Evolutionary conservation across 306 rosid genomes (phyloP).

Genomic region (Lablab purpureus): DNA sequence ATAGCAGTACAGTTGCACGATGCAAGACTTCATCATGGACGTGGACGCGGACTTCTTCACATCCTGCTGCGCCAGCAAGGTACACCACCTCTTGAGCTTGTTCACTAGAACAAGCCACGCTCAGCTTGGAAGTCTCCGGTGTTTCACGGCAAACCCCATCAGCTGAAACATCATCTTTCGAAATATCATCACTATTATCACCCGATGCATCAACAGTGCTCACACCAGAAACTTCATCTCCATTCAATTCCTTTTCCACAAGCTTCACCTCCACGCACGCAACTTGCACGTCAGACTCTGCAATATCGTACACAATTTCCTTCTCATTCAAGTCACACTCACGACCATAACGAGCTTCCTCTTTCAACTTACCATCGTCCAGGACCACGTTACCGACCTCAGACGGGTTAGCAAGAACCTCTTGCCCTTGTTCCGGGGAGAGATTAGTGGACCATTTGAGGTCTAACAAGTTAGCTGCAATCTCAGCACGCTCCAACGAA

Average conservation of each 20-base stretch:
- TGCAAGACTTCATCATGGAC: constrained; percentile 45
- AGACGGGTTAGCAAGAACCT: constrained; percentile 25
- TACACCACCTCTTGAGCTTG: constrained; percentile 39
- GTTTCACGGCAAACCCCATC: constrained; percentile 48
- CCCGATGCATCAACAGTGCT: not conserved
- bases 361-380: not conserved
- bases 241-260: constrained; percentile 45
- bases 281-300: constrained; percentile 9
- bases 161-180: not conserved
- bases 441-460: constrained; percentile 88
- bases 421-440: not conserved
- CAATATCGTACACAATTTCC: not conserved
- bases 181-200: constrained; percentile 32
- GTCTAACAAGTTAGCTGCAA: constrained; percentile 84
- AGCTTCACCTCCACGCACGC: constrained; percentile 30
- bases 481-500: constrained; percentile 79
- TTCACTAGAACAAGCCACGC: constrained; percentile 46
- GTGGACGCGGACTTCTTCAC: constrained; percentile 43
- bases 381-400: constrained; percentile 25
- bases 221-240: constrained; percentile 45
- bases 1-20: constrained; percentile 43
- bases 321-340: constrained; percentile 33
- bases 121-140: constrained; percentile 49
- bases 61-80: constrained; percentile 53
- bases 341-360: constrained; percentile 40